Evolutionary conservation across 495 filamentous ascomycete genomes (phyloP), one percentile per base, ranked within the genome.

Genomic region (Aspergillus biplanus): DNA sequence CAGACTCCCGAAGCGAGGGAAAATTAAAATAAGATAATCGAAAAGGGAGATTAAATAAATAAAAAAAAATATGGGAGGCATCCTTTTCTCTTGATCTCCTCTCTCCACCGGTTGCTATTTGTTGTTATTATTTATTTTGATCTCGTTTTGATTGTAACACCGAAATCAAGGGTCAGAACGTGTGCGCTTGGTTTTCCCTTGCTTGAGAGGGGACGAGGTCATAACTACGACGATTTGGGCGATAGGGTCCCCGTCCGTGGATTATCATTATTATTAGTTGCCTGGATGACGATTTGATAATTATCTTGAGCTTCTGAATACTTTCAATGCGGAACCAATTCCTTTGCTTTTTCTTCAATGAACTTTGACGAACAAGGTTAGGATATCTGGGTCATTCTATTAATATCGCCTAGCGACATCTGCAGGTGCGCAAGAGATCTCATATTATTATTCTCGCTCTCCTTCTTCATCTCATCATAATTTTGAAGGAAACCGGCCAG

Each of bases 401-500:
- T 27, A 27, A 27, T 27, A 27, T 27, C 21, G 21, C 21, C 21
- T 27, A 27, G 21, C 21, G 21, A 27, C 21, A 27, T 27, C 21
- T 27, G 21, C 21, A 27, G 21, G 21, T 27, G 21, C 21, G 21
- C 21, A 27, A 27, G 21, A 27, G 21, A 27, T 27, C 5, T 44
- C 39, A 5, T 21, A 16, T 50, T 18, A 54, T 33, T 33, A 55
- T 55, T 32, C 27, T 27, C 33, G 7, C 33, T 31, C 3, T 27
- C 18, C 31, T 52, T 52, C 49, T 52, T 39, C 34, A 16, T n/a
- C 13, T 33, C 33, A 11, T 15, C 46, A 12, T 53, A 34, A 39
- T 55, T 48, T 18, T 33, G 47, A 48, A 57, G 27, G 16, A 59
- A 61, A 55, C 50, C 31, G 15, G 57, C 52, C 58, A 65, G 58